Evolutionary conservation across 352 stramenopile species (phyloP), one percentile per base, ranked within the genome.

Genomic region (Lagenidium giganteum): DNA sequence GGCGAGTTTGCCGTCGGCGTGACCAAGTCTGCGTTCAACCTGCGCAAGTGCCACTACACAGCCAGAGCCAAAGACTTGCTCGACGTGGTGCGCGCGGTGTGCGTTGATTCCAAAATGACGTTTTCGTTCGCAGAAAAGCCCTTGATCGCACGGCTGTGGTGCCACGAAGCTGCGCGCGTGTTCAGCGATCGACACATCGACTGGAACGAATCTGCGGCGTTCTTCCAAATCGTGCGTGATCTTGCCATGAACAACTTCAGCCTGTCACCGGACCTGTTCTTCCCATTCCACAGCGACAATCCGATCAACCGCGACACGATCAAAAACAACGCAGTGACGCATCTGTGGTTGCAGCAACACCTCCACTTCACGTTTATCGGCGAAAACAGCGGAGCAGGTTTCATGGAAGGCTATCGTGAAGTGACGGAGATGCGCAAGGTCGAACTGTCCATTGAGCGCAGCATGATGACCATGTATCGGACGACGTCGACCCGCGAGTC

Each of bases 61-160:
- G 75, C 75, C 23, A 65, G 49, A 6, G 14, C 53, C 1, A 36
- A 46, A 16, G 61, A 83, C 8, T 38, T 91, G 4, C 58, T 83
- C 8, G 39, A 59, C 1, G 34, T 91, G 5, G 40, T 86, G 0
- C 58, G 62, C 22, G 64, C 41, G 20, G 64, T 84, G 8, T 85
- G 51, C 41, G 67, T 51, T 29, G 57, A 74, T 9, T 50, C 58
- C 14, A 64, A 50, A 7, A 46, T 64, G n/a, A 42, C 54, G 2
- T 23, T 75, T 5, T 42, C 58, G 1, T 29, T 73, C 3, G 46
- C 56, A 1, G 75, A 87, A 13, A 88, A 87, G 38, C 46, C 67
- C 0, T 26, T 50, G 3, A 29, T 88, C 1, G 67, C 72, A 37
- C 70, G 79, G 12, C 53, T 87, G 8, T 91, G 79, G 79, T 85